These are phyloP conservation scores for Euphorbia tirucalli DNA, from an alignment of 345 rosid genomes.

Conservation along the genomic window DNA sequence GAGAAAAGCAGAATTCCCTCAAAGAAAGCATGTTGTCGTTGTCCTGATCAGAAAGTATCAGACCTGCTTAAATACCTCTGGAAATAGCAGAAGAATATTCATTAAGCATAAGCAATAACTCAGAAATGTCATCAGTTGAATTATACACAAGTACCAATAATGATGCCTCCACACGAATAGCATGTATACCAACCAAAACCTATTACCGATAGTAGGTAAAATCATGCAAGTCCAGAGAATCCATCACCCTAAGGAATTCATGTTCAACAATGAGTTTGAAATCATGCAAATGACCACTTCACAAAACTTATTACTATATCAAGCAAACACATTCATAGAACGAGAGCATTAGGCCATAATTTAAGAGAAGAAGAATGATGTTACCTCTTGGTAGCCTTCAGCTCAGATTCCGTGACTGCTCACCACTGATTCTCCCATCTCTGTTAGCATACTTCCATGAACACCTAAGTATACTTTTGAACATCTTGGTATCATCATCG, in stretches of 20 bases:
- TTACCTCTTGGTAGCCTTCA: slow-evolving; percentile 98
- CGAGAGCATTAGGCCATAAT: neutral
- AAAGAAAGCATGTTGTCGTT: slow-evolving; percentile 96
- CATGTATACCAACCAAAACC: neutral
- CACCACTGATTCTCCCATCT: slow-evolving; percentile 95
- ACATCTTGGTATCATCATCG: slow-evolving; percentile 86
- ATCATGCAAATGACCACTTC: neutral
- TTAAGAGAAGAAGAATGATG: slow-evolving; percentile 2
- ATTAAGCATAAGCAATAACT: neutral
- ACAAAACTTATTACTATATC: neutral
- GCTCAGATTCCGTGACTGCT: slow-evolving; percentile 90
- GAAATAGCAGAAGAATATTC: slow-evolving; percentile 1
- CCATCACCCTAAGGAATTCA: neutral
- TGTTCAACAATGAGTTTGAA: neutral
- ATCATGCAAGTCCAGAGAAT: neutral
- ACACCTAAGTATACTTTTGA: slow-evolving; percentile 86
- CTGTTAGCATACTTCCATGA: slow-evolving; percentile 83
- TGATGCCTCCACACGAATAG: no score
- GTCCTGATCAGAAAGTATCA: slow-evolving; percentile 99
- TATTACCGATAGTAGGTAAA: neutral
- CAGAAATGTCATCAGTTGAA: neutral
- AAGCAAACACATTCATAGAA: neutral
- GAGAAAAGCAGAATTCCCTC: slow-evolving; percentile 95
- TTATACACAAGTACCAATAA: no score
- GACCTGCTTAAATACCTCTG: slow-evolving; percentile 94